A percentile compares a stretch with the other conserved stretches of the same genome.
phyloP scores from a whole-genome alignment of 2,329 filamentous ascomycete genomes.

The Atkinsonella texensis region DNA sequence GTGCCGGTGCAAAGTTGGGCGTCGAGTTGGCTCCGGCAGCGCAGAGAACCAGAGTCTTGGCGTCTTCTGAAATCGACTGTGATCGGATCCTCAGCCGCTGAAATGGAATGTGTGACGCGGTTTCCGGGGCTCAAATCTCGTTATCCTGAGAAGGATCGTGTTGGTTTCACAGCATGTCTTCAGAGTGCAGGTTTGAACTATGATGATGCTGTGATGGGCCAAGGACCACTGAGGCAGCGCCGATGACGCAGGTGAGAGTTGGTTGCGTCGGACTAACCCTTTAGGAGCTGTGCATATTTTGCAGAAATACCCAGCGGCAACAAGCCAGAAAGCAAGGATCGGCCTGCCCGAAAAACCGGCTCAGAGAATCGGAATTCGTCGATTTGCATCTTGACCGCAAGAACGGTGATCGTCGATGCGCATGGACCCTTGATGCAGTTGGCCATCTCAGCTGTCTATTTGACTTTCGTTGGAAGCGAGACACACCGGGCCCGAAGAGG shows the following conservation, averaged over 20 bases:
- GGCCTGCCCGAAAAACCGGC: background rate
- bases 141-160: background rate
- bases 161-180: background rate
- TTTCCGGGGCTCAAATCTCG: background rate
- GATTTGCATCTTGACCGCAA: background rate
- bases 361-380: background rate
- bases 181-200: background rate
- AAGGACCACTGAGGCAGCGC: background rate
- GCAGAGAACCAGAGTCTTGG: background rate
- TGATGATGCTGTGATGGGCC: background rate
- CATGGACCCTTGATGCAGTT: background rate
- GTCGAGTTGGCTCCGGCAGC: too few relatives aligned
- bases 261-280: background rate
- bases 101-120: too few relatives aligned
- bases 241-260: background rate
- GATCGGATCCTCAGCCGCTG: background rate
- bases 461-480: background rate
- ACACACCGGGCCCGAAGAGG: background rate
- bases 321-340: background rate
- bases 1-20: too few relatives aligned
- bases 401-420: background rate
- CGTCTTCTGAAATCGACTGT: background rate
- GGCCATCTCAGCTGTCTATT: background rate
- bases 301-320: background rate
- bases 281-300: background rate